These are phyloP conservation scores for Begonia peltatifolia DNA, from an alignment of 306 rosid species.

Conservation along the genomic window DNA sequence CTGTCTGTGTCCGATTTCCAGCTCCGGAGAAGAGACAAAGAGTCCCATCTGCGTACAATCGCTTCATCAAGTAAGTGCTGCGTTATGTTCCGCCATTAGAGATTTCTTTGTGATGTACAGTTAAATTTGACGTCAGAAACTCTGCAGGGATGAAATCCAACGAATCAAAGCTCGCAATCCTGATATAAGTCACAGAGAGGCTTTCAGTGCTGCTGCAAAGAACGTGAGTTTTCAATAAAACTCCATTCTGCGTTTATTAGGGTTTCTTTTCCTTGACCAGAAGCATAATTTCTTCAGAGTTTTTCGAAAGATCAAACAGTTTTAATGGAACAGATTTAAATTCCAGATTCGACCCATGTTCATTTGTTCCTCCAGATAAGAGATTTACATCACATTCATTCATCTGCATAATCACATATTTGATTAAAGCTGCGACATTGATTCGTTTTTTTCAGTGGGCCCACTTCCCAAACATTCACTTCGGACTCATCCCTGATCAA, in stretches of 20 bases:
- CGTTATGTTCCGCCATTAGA: no score
- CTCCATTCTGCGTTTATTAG: constrained; percentile 12
- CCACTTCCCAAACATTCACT: constrained; percentile 92
- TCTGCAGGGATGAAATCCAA: constrained; percentile 86
- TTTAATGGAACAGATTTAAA: no score
- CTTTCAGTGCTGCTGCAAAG: constrained; percentile 98
- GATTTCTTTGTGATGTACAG: no score
- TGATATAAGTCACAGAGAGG: constrained; percentile 96
- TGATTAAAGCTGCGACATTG: no score
- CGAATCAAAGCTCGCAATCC: constrained; percentile 98
- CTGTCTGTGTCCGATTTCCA: constrained; percentile 17
- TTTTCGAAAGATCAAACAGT: no score
- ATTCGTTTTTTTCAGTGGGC: constrained; percentile 64
- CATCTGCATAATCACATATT: no score
- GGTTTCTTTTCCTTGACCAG: no score
- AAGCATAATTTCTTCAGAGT: no score
- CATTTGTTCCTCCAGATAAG: no score
- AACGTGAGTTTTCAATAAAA: constrained; percentile 40
- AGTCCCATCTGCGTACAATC: constrained; percentile 98
- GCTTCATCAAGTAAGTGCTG: constrained; percentile 85
- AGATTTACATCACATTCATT: no score
- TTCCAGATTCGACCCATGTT: no score
- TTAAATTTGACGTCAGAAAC: background rate
- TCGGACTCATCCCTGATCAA: constrained; percentile 90
- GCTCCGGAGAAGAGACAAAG: constrained; percentile 99